Evolutionary conservation across 176 grass and related monocot genomes (phyloP).

Genomic region (Alloteropsis semialata): DNA sequence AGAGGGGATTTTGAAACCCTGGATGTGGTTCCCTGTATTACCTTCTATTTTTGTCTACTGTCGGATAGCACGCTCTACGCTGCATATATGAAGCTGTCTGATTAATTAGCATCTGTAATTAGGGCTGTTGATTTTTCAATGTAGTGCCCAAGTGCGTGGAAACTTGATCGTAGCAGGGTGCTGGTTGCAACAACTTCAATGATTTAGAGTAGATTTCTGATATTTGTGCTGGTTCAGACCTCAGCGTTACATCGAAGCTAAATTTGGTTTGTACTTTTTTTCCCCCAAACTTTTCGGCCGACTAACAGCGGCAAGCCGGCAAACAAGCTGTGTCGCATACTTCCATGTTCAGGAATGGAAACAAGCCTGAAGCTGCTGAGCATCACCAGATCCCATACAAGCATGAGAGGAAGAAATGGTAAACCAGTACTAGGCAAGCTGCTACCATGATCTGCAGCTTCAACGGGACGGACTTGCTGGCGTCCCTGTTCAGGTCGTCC

Average conservation of each 20-base stretch:
- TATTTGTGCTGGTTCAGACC: too few relatives aligned
- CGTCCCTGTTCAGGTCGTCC: neutral
- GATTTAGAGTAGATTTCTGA: neutral
- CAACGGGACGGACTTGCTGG: conserved; percentile 31
- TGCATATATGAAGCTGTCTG: neutral
- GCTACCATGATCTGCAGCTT: conserved; percentile 50
- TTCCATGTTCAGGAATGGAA: neutral
- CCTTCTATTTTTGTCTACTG: neutral
- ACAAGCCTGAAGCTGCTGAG: neutral
- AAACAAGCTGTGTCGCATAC: neutral
- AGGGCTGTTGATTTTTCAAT: neutral
- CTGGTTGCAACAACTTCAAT: neutral
- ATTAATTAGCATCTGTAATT: neutral
- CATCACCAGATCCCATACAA: neutral
- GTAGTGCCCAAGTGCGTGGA: neutral
- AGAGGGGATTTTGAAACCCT: neutral
- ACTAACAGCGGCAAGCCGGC: neutral
- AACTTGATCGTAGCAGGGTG: neutral
- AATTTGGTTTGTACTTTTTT: neutral
- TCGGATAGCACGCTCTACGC: neutral
- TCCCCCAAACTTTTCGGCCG: neutral
- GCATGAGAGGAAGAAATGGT: conserved; percentile 30
- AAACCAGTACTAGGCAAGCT: conserved; percentile 41
- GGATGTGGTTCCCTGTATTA: neutral
- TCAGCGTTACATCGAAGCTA: neutral